Conservation (phyloP, 306 rosid genomes). For the Pyrus betulifolia region DNA sequence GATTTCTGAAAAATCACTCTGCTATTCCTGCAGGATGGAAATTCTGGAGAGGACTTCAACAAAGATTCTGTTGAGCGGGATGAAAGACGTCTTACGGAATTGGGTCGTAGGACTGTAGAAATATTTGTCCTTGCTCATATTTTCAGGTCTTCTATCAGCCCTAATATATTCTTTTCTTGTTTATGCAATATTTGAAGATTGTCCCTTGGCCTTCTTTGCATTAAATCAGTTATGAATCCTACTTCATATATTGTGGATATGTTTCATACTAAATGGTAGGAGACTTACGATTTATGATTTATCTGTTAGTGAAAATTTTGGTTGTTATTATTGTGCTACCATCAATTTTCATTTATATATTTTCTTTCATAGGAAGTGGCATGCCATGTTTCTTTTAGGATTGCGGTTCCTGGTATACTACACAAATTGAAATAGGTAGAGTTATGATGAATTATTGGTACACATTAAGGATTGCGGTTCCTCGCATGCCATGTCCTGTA, state of each 20-base stretch:
- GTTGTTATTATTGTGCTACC: not conserved
- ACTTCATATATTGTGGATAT: not conserved
- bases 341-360: not conserved
- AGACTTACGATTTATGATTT: not conserved
- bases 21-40: constrained; percentile 60
- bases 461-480: no score
- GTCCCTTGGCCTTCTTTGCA: not conserved
- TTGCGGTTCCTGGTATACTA: not conserved
- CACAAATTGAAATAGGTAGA: not conserved
- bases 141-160: constrained; percentile 50
- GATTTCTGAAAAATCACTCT: constrained; percentile 9
- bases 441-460: not conserved
- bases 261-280: not conserved
- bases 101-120: constrained; percentile 98
- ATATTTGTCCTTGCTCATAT: constrained; percentile 96
- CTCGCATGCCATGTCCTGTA: not conserved
- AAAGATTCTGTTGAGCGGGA: constrained; percentile 94
- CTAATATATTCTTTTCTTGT: constrained; percentile 2
- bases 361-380: not conserved
- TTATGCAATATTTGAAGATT: not conserved
- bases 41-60: constrained; percentile 88
- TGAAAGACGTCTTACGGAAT: constrained; percentile 92
- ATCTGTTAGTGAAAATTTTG: not conserved
- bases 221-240: not conserved
- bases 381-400: not conserved